These are phyloP conservation scores for Aspergillus indologenus DNA, from an alignment of 495 filamentous ascomycete genomes.

Conservation along the genomic window DNA sequence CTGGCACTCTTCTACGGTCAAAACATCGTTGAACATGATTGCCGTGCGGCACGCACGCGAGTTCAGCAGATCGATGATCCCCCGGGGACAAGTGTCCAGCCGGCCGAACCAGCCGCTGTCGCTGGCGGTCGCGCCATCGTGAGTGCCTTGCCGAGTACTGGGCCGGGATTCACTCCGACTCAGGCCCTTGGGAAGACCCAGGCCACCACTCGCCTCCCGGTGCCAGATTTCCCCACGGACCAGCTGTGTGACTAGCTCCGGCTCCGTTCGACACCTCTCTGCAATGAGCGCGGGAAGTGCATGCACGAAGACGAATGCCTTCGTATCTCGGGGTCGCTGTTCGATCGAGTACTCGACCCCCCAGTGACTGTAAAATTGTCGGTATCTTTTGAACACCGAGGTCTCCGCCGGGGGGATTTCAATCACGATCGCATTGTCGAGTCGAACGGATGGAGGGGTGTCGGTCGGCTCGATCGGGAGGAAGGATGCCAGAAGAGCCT, in stretches of 20 bases:
- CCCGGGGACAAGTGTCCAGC: conserved; percentile 66
- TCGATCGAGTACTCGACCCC: conserved; percentile 60
- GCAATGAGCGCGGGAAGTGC: conserved; percentile 67
- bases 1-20: conserved; percentile 64
- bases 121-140: neutral
- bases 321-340: conserved; percentile 8
- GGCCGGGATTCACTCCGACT: neutral
- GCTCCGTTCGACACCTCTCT: conserved; percentile 72
- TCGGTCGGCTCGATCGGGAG: conserved; percentile 15
- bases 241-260: conserved; percentile 63
- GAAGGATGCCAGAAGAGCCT: conserved; percentile 58
- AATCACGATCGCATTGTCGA: conserved; percentile 55
- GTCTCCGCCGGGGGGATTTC: conserved; percentile 57
- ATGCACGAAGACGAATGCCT: conserved; percentile 44
- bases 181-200: neutral
- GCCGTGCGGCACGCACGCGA: conserved; percentile 86
- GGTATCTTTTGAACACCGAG: conserved; percentile 51
- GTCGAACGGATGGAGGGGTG: conserved; percentile 30
- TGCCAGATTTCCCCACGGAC: conserved; percentile 74
- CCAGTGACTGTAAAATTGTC: conserved; percentile 61
- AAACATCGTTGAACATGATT: conserved; percentile 93
- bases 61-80: conserved; percentile 83
- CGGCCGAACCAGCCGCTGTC: conserved; percentile 50
- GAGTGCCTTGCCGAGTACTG: neutral
- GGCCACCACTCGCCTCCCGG: conserved; percentile 28